Conservation (phyloP, 768 basidiomycete genomes). For the Pulveroboletus frians region DNA sequence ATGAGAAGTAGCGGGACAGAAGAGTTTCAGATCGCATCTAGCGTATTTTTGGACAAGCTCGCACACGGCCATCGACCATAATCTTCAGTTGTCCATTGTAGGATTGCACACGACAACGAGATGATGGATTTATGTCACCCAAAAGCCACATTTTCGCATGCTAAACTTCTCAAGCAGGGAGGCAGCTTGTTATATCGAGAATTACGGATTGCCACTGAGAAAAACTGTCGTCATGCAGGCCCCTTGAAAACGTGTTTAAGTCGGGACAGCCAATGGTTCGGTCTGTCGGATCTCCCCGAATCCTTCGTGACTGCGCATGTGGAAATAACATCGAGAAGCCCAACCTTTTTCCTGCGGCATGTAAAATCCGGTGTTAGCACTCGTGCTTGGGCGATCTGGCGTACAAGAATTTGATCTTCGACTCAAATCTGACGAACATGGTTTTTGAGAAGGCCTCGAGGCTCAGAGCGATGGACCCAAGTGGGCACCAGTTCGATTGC, state of each 20-base stretch:
- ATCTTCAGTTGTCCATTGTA: not conserved
- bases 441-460: not conserved
- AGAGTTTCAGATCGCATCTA: conserved; percentile 77
- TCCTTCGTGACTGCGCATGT: not conserved
- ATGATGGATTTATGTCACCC: not conserved
- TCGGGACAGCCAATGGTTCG: not conserved
- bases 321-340: not conserved
- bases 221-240: not conserved
- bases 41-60: conserved; percentile 57
- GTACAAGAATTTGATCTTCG: not conserved
- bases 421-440: not conserved
- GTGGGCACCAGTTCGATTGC: not conserved
- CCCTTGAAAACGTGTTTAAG: not conserved
- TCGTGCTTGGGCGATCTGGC: not conserved
- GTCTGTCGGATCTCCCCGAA: not conserved
- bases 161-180: not conserved
- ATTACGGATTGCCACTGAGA: too few relatives aligned
- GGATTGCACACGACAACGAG: not conserved
- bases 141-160: not conserved
- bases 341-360: not conserved
- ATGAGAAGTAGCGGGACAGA: conserved; percentile 61
- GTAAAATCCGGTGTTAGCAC: not conserved
- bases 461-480: not conserved
- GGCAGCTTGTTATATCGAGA: not conserved
- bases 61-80: conserved; percentile 29